phyloP scores from a whole-genome alignment of 306 rosid species.

The Quillaja saponaria region DNA sequence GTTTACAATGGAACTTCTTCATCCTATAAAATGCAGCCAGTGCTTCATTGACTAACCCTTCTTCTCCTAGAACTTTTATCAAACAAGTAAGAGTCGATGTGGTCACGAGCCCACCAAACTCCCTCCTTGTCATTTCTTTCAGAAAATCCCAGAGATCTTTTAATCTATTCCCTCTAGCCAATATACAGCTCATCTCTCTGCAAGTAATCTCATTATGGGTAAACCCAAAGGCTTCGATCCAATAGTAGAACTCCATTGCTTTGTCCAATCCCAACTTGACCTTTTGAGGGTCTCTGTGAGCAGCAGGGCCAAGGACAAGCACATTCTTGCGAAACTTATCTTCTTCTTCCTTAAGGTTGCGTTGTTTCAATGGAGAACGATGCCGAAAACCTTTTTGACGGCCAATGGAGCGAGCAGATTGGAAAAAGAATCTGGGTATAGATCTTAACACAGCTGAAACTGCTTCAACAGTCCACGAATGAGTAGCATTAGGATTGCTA shows the following conservation, averaged over 20 bases:
- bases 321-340: conserved; percentile 31
- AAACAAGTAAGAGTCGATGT: conserved; percentile 72
- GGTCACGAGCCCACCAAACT: conserved; percentile 43
- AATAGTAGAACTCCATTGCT: conserved; percentile 68
- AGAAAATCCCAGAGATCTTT: conserved; percentile 66
- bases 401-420: conserved; percentile 68
- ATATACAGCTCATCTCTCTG: conserved; percentile 70
- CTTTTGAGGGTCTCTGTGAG: conserved; percentile 51
- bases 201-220: conserved; percentile 62
- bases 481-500: conserved; percentile 4
- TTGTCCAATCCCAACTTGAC: conserved; percentile 54
- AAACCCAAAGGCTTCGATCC: conserved; percentile 70
- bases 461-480: conserved; percentile 47
- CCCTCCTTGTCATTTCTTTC: conserved; percentile 49
- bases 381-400: conserved; percentile 60
- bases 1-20: conserved; percentile 69
- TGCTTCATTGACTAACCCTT: conserved; percentile 72
- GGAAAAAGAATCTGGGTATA: conserved; percentile 69
- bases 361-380: conserved; percentile 73
- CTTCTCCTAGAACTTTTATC: conserved; percentile 83
- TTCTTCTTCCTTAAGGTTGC: conserved; percentile 51
- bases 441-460: conserved; percentile 58
- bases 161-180: conserved; percentile 53
- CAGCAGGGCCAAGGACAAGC: conserved; percentile 79
- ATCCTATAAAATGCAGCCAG: conserved; percentile 62